Base-by-base conservation (phyloP, 1,284 basidiomycete species). In the Bjerkandera adusta region DNA sequence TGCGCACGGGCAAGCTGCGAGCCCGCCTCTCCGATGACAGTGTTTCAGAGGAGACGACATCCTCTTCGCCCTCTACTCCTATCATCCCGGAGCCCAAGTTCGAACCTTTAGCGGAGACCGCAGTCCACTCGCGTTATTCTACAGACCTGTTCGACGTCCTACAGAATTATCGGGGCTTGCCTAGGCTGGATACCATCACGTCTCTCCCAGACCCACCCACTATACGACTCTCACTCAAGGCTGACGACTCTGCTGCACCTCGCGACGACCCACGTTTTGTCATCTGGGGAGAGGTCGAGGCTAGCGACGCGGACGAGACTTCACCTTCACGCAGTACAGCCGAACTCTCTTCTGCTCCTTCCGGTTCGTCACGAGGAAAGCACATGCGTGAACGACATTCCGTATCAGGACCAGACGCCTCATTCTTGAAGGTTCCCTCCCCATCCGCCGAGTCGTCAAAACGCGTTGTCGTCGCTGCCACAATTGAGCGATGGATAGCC, bases 401-500 rank as follows among this genome's bases (percentile, higher is more conserved):
- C 47, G n/a, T n/a, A n/a, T n/a, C n/a, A n/a, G n/a, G n/a, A 51
- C 15, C 51, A 61, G 6, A 72, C 74, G 25, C 53, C 67, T 13
- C 37, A 20, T 22, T 38, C 3, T 66, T 71, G 1, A 57, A 50
- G 13, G 30, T 69, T 5, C 64, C 58, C 16, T 47, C 63, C n/a
- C 53, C 60, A 2, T 53, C 58, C 4, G 59, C 58, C 10, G 58
- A 65, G 12, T 61, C 63, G 29, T 55, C 60, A 16, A 68, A 71
- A 55, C 79, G 74, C 55, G 69, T 89, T 27, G 68, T 94, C 12
- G 71, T 93, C 27, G 91, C 89, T 0, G 91, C 91, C 3, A 92
- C 89, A 3, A 89, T 93, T 55, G 91, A 94, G 62, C 81, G 91
- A 1, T 92, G 90, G 89, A 84, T 94, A 49, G 89, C 89, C 1